Evolutionary conservation across 495 filamentous ascomycete species (phyloP).

Genomic region (Penicillium bialowiezense): DNA sequence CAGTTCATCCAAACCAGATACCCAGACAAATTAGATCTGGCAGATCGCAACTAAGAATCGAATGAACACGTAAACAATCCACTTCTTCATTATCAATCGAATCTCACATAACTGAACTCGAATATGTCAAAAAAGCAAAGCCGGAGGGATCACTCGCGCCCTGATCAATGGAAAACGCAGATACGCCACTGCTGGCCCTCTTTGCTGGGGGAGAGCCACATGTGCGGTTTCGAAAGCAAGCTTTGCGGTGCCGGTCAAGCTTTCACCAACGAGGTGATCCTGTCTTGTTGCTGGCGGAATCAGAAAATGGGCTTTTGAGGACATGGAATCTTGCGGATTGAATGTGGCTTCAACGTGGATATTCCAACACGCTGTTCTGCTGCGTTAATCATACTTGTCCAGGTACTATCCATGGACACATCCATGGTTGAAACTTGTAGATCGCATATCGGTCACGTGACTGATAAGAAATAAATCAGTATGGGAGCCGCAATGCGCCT

Average conservation of each 20-base stretch:
- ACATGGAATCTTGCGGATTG: too few relatives aligned
- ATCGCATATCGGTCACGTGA: conserved; percentile 34
- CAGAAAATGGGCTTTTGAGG: conserved; percentile 48
- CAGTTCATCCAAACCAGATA: neutral
- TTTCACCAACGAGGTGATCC: conserved; percentile 36
- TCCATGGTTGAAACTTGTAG: too few relatives aligned
- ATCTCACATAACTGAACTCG: conserved; percentile 27
- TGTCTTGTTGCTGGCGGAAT: conserved; percentile 29
- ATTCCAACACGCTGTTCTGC: too few relatives aligned
- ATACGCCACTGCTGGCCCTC: conserved; percentile 21
- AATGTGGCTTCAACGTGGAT: too few relatives aligned
- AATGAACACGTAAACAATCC: conserved; percentile 14
- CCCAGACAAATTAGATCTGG: too few relatives aligned
- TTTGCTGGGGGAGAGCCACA: conserved; percentile 49
- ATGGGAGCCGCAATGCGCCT: conserved; percentile 7
- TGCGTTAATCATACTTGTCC: too few relatives aligned
- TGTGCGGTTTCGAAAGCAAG: conserved; percentile 76
- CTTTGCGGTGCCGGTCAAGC: conserved; percentile 64
- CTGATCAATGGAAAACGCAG: conserved; percentile 35
- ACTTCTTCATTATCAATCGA: neutral
- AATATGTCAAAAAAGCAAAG: conserved; percentile 59
- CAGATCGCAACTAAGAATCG: conserved; percentile 42
- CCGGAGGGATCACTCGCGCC: conserved; percentile 39
- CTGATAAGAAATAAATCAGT: conserved; percentile 18
- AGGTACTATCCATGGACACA: too few relatives aligned